These are phyloP conservation scores for Dacryopinax primogenitus DNA, from an alignment of 768 basidiomycete genomes.

Conservation along the genomic window DNA sequence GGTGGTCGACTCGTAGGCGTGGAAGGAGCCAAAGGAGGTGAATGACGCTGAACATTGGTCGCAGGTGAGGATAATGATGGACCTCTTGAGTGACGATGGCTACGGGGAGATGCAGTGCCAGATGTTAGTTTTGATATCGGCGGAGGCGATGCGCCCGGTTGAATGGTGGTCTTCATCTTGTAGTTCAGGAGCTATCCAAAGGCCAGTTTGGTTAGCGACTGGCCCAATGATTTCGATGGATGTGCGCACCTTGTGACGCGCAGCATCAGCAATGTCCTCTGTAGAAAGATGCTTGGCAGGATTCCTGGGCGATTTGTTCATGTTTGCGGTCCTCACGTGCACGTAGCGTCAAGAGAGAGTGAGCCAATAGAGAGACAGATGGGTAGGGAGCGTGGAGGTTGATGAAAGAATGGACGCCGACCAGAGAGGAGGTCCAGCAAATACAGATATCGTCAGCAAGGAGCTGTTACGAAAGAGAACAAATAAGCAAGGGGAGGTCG, in stretches of 20 bases:
- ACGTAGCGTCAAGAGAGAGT: neutral
- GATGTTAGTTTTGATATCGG: neutral
- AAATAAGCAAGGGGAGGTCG: neutral
- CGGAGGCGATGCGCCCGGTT: neutral
- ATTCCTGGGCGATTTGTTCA: neutral
- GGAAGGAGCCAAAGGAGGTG: neutral
- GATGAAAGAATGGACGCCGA: conserved; percentile 2
- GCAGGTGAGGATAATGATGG: neutral
- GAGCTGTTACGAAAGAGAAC: neutral
- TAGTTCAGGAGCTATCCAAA: neutral
- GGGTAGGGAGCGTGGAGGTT: neutral
- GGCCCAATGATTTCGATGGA: no score
- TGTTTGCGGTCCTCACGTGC: neutral
- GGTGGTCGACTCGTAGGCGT: neutral
- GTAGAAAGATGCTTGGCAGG: neutral
- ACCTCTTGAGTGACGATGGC: neutral
- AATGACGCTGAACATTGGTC: neutral
- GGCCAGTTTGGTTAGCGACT: neutral
- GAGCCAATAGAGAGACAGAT: neutral
- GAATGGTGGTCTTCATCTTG: neutral
- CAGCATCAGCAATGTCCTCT: neutral
- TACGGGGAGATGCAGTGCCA: neutral
- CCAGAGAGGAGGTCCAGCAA: neutral
- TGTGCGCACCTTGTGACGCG: neutral
- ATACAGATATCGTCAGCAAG: neutral